Evolutionary conservation across 202 grass and related monocot genomes (phyloP), one percentile per base, ranked within the genome.

Genomic region (Thinopyrum obtusiflorum): DNA sequence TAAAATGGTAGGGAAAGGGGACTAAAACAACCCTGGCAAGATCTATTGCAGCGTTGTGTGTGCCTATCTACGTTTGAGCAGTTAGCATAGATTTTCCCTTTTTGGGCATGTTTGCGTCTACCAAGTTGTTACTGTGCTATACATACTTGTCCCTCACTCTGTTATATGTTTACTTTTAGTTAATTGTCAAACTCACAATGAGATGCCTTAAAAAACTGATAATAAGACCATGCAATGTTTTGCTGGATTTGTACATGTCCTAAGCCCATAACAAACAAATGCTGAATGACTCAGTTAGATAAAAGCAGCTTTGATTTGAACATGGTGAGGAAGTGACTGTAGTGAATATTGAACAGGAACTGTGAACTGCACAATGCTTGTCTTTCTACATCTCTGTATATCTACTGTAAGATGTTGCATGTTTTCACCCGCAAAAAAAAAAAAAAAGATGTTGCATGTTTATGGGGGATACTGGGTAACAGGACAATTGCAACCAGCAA

Each of bases 211-310:
- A 75, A 76, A 76, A 55, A 53, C 40, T 28, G 70, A 74, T 49
- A 49, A 73, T 12, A 27, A 47, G 37, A 33, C 20, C 70, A 66
- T 76, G 25, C 4, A 17, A 29, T 68, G 35, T 39, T 53, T 71
- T 27, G 8, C n/a, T 84, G 47, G 10, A 75, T 31, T 76, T 42
- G 35, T 47, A 32, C 72, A 37, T 85, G 31, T 32, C 18, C 28
- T 78, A 39, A 68, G 26, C 10, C 81, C 78, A n/a, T 80, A 33
- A 26, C 14, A 33, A 61, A 68, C 20, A 61, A 18, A 78, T 78
- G 9, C 18, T 65, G n/a, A 26, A 51, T 47, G 8, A 24, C 60
- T 60, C 47, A 60, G 11, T 59, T 44, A 12, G 7, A 42, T 42
- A 20, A 27, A 66, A 11, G 49, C 11, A 47, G 24, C 12, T 61